phyloP scores from a whole-genome alignment of 495 filamentous ascomycete genomes.

The Penicillium malachiteum region DNA sequence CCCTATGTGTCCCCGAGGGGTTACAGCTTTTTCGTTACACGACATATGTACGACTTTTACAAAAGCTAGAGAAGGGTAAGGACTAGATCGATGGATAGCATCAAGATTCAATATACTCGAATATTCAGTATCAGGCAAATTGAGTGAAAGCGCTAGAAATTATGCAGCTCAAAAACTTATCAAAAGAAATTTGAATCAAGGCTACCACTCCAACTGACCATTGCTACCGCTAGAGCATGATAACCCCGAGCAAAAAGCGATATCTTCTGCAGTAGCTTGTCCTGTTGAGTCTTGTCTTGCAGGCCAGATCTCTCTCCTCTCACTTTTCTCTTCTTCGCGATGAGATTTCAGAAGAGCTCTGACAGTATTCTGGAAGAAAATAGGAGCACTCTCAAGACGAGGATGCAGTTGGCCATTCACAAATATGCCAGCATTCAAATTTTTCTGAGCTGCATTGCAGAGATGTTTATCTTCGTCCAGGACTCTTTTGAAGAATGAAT shows the following conservation, averaged over 20 bases:
- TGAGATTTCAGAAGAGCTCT: constrained; percentile 39
- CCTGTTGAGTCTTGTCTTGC: constrained; percentile 37
- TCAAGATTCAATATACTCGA: too few relatives aligned
- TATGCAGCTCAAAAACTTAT: neutral
- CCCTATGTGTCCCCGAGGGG: too few relatives aligned
- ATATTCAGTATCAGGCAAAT: neutral
- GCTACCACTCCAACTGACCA: constrained; percentile 19
- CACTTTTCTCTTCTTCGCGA: constrained; percentile 35
- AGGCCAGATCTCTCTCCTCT: constrained; percentile 46
- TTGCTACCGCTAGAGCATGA: constrained; percentile 15
- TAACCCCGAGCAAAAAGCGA: constrained; percentile 36
- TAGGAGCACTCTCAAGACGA: constrained; percentile 38
- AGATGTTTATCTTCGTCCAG: constrained; percentile 46
- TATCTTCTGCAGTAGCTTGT: constrained; percentile 30
- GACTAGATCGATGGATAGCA: too few relatives aligned
- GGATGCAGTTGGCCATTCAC: constrained; percentile 50
- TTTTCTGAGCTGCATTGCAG: constrained; percentile 44
- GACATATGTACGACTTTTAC: too few relatives aligned
- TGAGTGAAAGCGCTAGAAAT: neutral
- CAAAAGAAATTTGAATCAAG: neutral
- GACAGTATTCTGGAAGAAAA: constrained; percentile 49
- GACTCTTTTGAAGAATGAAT: constrained; percentile 41
- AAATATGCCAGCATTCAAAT: constrained; percentile 46
- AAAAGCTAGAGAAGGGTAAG: too few relatives aligned
- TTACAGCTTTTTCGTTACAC: too few relatives aligned